A percentile compares a stretch with the other conserved stretches of the same genome.
phyloP scores from a whole-genome alignment of 2,329 filamentous ascomycete species.

The Fusarium chaquense region DNA sequence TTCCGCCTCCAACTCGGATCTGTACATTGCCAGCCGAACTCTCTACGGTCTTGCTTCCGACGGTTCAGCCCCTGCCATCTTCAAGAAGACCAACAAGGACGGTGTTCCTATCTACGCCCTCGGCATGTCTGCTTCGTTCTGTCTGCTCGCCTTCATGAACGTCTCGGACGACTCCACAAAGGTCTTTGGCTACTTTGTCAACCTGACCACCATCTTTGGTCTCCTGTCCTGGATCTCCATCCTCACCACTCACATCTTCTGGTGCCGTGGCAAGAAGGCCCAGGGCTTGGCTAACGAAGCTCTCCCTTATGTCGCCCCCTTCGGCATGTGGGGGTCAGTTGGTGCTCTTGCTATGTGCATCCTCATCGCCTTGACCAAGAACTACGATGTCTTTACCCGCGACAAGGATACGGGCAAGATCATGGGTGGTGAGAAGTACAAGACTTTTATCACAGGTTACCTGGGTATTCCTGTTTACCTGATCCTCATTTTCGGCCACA shows the following conservation, averaged over 20 bases:
- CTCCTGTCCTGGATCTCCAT: slow-evolving; percentile 76
- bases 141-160: slow-evolving; percentile 76
- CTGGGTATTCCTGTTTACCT: slow-evolving; percentile 82
- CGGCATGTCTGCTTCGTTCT: slow-evolving; percentile 69
- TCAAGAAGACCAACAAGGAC: slow-evolving; percentile 76
- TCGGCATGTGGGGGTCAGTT: slow-evolving; percentile 78
- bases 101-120: slow-evolving; percentile 79
- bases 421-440: slow-evolving; percentile 73
- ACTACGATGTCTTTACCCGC: slow-evolving; percentile 78
- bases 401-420: slow-evolving; percentile 39
- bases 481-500: slow-evolving; percentile 76
- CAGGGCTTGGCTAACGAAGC: slow-evolving; percentile 67
- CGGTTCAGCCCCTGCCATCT: slow-evolving; percentile 77
- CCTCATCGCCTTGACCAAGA: slow-evolving; percentile 84
- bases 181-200: slow-evolving; percentile 75
- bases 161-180: slow-evolving; percentile 66
- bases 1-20: slow-evolving; percentile 80
- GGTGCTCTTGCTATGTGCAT: slow-evolving; percentile 76
- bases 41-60: slow-evolving; percentile 79
- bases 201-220: slow-evolving; percentile 75
- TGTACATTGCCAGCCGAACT: slow-evolving; percentile 80
- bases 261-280: slow-evolving; percentile 71
- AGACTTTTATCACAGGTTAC: slow-evolving; percentile 82
- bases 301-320: slow-evolving; percentile 75
- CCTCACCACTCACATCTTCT: slow-evolving; percentile 75